phyloP scores from a whole-genome alignment of 805 yeast species.

The Yamadazyma akitaensis region DNA sequence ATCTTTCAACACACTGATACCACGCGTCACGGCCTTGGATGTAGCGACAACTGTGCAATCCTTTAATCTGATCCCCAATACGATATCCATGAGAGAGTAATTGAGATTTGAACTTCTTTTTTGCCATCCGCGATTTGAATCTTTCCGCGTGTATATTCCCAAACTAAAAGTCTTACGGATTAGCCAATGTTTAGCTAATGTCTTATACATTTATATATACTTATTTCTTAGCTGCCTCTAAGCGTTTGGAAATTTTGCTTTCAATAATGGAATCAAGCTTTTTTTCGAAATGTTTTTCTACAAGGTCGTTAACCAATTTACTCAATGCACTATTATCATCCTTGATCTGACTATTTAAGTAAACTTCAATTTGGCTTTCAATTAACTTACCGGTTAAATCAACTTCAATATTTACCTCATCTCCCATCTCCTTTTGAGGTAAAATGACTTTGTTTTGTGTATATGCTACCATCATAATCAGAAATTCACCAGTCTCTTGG shows the following conservation, averaged over 20 bases:
- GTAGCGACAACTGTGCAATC: slow-evolving; percentile 87
- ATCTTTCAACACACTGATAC: slow-evolving; percentile 40
- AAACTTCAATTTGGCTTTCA: slow-evolving; percentile 73
- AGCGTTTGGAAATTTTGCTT: slow-evolving; percentile 20
- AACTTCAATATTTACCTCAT: slow-evolving; percentile 83
- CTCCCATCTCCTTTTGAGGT: slow-evolving; percentile 62
- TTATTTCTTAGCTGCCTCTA: background rate
- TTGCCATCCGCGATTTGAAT: slow-evolving; percentile 8
- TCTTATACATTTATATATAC: background rate
- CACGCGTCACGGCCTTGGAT: slow-evolving; percentile 88
- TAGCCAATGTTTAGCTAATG: no score
- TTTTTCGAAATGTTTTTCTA: slow-evolving; percentile 17
- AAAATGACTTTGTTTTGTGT: slow-evolving; percentile 80
- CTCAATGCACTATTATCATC: slow-evolving; percentile 49
- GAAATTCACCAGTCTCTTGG: slow-evolving; percentile 52
- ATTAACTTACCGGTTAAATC: slow-evolving; percentile 90
- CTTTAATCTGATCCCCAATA: slow-evolving; percentile 78
- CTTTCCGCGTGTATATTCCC: slow-evolving; percentile 1
- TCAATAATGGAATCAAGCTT: background rate
- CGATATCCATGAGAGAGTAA: slow-evolving; percentile 68
- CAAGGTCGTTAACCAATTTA: slow-evolving; percentile 38
- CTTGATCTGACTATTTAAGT: slow-evolving; percentile 51
- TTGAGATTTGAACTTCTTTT: background rate
- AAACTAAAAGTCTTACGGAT: no score
- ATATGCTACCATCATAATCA: slow-evolving; percentile 88